Evolutionary conservation across 2,329 filamentous ascomycete genomes (phyloP).

Genomic region (Epichloe scottii): DNA sequence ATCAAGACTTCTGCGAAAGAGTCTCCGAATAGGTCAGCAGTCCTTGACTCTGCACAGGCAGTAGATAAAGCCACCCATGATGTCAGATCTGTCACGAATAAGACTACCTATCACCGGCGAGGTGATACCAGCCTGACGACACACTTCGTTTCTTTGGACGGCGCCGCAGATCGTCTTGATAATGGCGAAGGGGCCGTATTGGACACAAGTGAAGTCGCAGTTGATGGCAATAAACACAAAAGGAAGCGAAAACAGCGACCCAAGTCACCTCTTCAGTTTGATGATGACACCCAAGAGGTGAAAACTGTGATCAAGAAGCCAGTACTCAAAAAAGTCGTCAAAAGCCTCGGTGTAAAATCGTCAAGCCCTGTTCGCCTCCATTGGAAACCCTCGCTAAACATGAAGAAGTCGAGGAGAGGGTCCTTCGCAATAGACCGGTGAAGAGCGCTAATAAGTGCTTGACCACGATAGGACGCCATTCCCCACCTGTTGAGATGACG

Average conservation of each 20-base stretch:
- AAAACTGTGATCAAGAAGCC: slow-evolving; percentile 4
- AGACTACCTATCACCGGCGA: too few relatives aligned
- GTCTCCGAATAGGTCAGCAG: too few relatives aligned
- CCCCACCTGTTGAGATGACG: background rate
- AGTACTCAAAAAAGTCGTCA: slow-evolving; percentile 1
- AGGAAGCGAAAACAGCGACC: slow-evolving; percentile 20
- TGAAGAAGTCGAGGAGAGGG: background rate
- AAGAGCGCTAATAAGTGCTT: background rate
- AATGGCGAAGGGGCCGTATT: background rate
- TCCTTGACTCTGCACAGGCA: background rate
- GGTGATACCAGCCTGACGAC: background rate
- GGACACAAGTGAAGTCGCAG: background rate
- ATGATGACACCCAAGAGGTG: slow-evolving; percentile 17
- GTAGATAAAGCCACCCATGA: background rate
- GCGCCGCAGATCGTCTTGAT: background rate
- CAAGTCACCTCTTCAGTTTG: slow-evolving; percentile 21
- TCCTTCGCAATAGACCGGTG: background rate
- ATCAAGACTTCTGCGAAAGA: background rate
- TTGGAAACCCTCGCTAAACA: background rate
- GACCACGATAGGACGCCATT: background rate
- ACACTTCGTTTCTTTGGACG: slow-evolving; percentile 1
- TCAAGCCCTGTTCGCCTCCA: background rate
- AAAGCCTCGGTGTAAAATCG: background rate
- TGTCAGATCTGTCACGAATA: background rate
- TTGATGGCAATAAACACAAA: background rate